A percentile compares a stretch with the other conserved stretches of the same genome.
These are phyloP conservation scores for Ogataea salicorniae DNA, from an alignment of 805 yeast species.

Conservation along the genomic window DNA sequence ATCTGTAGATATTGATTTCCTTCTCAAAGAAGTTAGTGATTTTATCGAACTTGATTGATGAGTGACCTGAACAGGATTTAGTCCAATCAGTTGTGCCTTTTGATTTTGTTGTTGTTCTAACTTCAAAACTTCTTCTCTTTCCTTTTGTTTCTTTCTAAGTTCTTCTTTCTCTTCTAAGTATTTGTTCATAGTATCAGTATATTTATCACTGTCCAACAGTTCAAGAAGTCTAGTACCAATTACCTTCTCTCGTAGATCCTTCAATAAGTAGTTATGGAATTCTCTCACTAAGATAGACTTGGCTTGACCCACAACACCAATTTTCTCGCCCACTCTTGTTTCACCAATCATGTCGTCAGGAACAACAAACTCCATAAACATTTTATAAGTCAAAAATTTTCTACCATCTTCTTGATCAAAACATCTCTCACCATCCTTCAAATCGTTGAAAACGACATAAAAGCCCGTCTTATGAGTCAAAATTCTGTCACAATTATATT, in stretches of 20 bases:
- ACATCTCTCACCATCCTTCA: constrained; percentile 54
- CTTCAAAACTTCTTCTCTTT: constrained; percentile 7
- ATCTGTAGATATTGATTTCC: constrained; percentile 46
- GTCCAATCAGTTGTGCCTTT: constrained; percentile 7
- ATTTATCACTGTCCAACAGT: constrained; percentile 51
- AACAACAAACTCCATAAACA: constrained; percentile 55
- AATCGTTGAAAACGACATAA: constrained; percentile 61
- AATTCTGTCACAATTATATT: constrained; percentile 63
- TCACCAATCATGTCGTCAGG: constrained; percentile 36
- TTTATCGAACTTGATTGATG: constrained; percentile 20
- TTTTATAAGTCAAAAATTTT: constrained; percentile 39
- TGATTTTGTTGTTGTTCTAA: constrained; percentile 4
- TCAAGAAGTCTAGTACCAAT: constrained; percentile 67
- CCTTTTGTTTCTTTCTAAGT: constrained; percentile 12
- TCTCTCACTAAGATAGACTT: constrained; percentile 55
- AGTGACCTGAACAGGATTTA: constrained; percentile 15
- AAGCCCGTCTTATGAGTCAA: constrained; percentile 62
- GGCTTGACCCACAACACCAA: constrained; percentile 51
- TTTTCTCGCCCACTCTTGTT: constrained; percentile 25
- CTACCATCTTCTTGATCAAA: constrained; percentile 58
- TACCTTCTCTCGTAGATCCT: constrained; percentile 69
- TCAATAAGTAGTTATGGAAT: constrained; percentile 53
- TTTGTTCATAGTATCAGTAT: constrained; percentile 43
- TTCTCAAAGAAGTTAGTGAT: constrained; percentile 19
- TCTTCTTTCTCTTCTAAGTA: constrained; percentile 26